Base-by-base conservation (phyloP, 106 monocot genomes). In the Xerophyta viscosa region DNA sequence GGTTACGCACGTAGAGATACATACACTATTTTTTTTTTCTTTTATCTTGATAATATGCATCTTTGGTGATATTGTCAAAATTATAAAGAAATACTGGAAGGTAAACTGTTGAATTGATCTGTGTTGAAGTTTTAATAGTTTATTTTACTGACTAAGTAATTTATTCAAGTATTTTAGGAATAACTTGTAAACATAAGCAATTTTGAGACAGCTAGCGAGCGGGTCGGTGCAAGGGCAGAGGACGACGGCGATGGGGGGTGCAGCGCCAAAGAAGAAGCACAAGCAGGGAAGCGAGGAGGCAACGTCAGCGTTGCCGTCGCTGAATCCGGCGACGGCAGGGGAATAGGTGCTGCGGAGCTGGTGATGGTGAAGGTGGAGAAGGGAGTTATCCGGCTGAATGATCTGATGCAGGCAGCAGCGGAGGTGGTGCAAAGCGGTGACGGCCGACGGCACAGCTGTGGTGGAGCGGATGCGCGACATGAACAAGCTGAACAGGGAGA, bases 351-450 rank as follows among this genome's bases (percentile, higher is more conserved):
- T 4, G 55, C 28, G 1, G 57, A 66, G 12, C 52, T 84, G 31
- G 65, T 80, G 58, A 51, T 76, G 50, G 67, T 88, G 63, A 76
- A 72, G 23, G 67, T 74, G 20, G 48, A 27, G 27, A 83, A 75
- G 56, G 87, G 83, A 8, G 26, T 20, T 24, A 74, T 93, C 44
- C 77, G 65, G 21, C 2, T 88, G 66, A 20, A 53, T 22, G 87
- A 93, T 31, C 23, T 93, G 66, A 84, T 93, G 93, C 87, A 81
- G 64, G 87, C 93, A 20, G 71, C 83, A 11, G 93, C 93, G 7
- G 93, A 88, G 75, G 74, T 88, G 77, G 37, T 93, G 48, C 69
- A 93, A 87, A 48, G 83, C 73, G 8, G 58, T 74, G 43, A 50
- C 77, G 66, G 30, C 46, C 27, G 62, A 29, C 18, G 74, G 77